Percentiles rank a stretch among this genome's conserved stretches.
Conservation (phyloP, 1,284 basidiomycete genomes). For the Moesziomyces aphidis region DNA sequence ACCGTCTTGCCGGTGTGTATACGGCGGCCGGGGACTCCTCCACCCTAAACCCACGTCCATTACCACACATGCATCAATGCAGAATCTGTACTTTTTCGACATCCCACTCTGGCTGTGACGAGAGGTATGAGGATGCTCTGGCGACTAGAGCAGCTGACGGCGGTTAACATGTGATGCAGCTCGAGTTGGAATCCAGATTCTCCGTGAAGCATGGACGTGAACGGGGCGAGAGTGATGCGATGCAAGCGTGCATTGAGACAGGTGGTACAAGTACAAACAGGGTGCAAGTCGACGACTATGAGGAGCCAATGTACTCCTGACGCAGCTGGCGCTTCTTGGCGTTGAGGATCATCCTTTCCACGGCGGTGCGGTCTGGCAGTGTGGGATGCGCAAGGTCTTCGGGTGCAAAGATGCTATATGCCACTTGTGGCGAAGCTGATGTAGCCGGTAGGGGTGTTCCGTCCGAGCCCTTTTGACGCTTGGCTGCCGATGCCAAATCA, state of each 20-base stretch:
- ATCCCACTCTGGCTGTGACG: no score
- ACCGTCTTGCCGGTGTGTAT: neutral
- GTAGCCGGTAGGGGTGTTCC: conserved; percentile 1
- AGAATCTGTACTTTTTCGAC: conserved; percentile 45
- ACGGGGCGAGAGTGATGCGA: no score
- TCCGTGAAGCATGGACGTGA: no score
- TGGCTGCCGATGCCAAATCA: conserved; percentile 1
- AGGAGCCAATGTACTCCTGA: conserved; percentile 30
- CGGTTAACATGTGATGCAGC: no score
- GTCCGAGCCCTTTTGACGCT: conserved; percentile 11
- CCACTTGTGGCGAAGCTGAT: neutral
- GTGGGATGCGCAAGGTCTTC: conserved; percentile 23
- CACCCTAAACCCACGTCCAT: conserved; percentile 7
- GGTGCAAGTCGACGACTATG: neutral
- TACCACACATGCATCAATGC: conserved; percentile 40
- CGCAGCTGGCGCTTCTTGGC: conserved; percentile 32
- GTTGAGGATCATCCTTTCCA: conserved; percentile 35
- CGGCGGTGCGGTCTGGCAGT: conserved; percentile 19
- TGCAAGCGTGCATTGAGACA: neutral
- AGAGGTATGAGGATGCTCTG: no score
- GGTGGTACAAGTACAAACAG: conserved; percentile 14
- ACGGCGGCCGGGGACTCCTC: neutral
- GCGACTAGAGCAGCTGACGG: no score
- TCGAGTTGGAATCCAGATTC: no score
- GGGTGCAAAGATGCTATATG: conserved; percentile 35